Evolutionary conservation across 805 yeast genomes (phyloP).

Genomic region (Diddensiella transvaalensis): DNA sequence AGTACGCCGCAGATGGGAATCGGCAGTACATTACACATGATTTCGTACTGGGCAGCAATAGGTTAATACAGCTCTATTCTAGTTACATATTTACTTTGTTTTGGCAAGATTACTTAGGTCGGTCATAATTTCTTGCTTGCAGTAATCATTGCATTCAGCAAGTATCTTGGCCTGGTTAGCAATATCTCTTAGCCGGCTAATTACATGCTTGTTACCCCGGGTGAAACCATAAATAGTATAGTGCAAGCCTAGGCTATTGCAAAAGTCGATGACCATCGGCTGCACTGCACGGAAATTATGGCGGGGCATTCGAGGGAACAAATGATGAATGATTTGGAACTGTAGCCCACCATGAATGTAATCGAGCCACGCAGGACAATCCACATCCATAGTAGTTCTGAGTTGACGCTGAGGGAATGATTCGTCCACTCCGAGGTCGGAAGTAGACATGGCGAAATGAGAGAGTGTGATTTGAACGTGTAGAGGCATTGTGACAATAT

Average conservation of each 20-base stretch:
- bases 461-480: conserved; percentile 88
- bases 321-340: conserved; percentile 86
- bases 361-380: conserved; percentile 90
- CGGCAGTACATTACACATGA: no score
- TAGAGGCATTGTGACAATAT: conserved; percentile 81
- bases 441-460: conserved; percentile 91
- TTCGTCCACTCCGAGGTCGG: conserved; percentile 78
- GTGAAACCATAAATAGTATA: conserved; percentile 84
- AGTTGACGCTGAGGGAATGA: conserved; percentile 75
- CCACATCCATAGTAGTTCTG: conserved; percentile 92
- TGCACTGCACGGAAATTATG: conserved; percentile 80
- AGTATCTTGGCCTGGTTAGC: conserved; percentile 76
- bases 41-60: no score
- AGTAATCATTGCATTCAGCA: conserved; percentile 64
- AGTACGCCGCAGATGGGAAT: not conserved
- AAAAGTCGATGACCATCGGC: conserved; percentile 65
- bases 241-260: conserved; percentile 69
- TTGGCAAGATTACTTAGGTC: not conserved
- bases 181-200: conserved; percentile 65
- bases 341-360: conserved; percentile 90
- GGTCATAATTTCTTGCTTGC: conserved; percentile 46
- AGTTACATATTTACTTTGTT: conserved; percentile 1
- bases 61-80: no score
- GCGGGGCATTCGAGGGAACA: conserved; percentile 85
- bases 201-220: conserved; percentile 69